Evolutionary conservation across 768 basidiomycete species (phyloP).

Genomic region (Leccinum subtestaceum): DNA sequence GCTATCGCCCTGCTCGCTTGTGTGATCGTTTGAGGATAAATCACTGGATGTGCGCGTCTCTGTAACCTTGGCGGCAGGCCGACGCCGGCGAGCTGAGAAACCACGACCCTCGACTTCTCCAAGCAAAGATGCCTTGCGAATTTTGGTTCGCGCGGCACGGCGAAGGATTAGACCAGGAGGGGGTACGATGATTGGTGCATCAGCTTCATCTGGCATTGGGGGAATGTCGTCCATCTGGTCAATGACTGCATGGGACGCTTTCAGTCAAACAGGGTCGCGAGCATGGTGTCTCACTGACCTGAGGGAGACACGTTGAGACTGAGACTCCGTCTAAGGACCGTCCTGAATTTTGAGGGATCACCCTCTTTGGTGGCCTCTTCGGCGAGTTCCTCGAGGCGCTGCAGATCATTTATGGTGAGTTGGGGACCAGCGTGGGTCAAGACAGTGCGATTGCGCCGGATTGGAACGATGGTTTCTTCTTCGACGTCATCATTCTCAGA

Average conservation of each 20-base stretch:
- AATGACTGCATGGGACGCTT: conserved; percentile 44
- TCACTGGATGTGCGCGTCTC: conserved; percentile 68
- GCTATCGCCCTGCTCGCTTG: conserved; percentile 62
- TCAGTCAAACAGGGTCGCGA: conserved; percentile 23
- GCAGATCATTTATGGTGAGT: conserved; percentile 90
- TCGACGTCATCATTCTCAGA: conserved; percentile 73
- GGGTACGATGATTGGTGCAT: conserved; percentile 83
- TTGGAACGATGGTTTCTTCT: conserved; percentile 65
- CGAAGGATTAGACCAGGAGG: conserved; percentile 87
- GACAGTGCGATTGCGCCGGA: conserved; percentile 66
- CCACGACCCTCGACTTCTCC: conserved; percentile 84
- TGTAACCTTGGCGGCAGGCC: conserved; percentile 24
- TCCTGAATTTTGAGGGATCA: conserved; percentile 78
- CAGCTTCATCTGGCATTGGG: conserved; percentile 74
- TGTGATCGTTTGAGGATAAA: conserved; percentile 49
- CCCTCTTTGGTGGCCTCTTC: conserved; percentile 84
- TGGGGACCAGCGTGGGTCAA: conserved; percentile 71
- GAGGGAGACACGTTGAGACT: conserved; percentile 84
- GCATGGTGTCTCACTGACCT: conserved; percentile 50
- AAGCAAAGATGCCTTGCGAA: conserved; percentile 76
- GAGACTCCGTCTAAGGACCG: conserved; percentile 77
- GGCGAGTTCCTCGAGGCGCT: conserved; percentile 88
- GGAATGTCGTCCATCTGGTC: conserved; percentile 67
- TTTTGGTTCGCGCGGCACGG: conserved; percentile 91
- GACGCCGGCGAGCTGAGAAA: conserved; percentile 46